phyloP scores from a whole-genome alignment of 345 rosid genomes.

The Citrus medica region DNA sequence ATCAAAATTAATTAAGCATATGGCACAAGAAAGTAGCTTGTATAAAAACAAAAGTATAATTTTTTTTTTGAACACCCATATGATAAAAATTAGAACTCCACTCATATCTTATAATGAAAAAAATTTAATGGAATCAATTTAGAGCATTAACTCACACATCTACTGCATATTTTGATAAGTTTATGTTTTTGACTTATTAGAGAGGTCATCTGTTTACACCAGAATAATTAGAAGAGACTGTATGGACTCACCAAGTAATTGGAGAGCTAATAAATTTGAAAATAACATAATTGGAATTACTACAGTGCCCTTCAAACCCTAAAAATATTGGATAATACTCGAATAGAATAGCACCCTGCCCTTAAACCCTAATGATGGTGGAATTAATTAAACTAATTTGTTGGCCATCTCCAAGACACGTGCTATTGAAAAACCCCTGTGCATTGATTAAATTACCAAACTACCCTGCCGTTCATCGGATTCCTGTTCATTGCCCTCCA shows the following conservation, averaged over 20 bases:
- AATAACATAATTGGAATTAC: not conserved
- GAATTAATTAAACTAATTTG: not conserved
- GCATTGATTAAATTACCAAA: not conserved
- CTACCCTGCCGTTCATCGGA: not conserved
- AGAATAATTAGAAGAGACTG: no score
- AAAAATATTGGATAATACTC: not conserved
- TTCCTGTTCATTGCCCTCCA: constrained; percentile 1
- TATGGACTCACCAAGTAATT: no score
- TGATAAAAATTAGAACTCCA: no score
- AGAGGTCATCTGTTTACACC: no score
- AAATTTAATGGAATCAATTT: no score
- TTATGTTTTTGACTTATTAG: no score
- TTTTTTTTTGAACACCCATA: no score
- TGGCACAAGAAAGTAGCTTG: not conserved
- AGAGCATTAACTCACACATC: no score
- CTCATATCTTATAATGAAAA: no score
- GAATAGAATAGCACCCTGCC: not conserved
- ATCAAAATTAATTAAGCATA: not conserved
- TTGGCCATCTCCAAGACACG: not conserved
- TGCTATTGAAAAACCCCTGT: not conserved
- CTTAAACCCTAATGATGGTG: not conserved
- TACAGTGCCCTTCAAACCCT: not conserved
- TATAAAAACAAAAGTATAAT: no score
- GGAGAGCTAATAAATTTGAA: not conserved
- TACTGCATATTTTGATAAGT: no score